phyloP scores from a whole-genome alignment of 1,139 yeast species.

The Suhomyces anneliseae region DNA sequence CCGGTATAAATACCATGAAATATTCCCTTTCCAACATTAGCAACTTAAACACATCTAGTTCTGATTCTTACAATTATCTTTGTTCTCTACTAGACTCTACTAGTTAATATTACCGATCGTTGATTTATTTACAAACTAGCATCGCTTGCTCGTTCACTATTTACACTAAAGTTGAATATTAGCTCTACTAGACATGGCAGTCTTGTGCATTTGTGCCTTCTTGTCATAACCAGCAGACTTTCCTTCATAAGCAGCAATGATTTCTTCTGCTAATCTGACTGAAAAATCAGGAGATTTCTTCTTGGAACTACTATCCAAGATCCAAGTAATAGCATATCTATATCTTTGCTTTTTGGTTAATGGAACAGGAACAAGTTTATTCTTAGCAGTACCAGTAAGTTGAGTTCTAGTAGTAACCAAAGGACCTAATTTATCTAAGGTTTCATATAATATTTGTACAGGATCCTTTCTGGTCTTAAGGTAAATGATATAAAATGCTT shows the following conservation, averaged over 20 bases:
- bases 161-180: slow-evolving; percentile 47
- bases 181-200: slow-evolving; percentile 82
- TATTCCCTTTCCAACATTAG: no score
- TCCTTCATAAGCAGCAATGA: slow-evolving; percentile 74
- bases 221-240: slow-evolving; percentile 83
- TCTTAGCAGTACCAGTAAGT: slow-evolving; percentile 85
- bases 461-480: slow-evolving; percentile 75
- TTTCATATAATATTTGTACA: slow-evolving; percentile 66
- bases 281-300: slow-evolving; percentile 79
- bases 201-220: slow-evolving; percentile 78
- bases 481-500: slow-evolving; percentile 80
- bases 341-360: slow-evolving; percentile 78
- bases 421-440: slow-evolving; percentile 84
- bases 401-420: slow-evolving; percentile 74
- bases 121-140: background rate
- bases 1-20: no score
- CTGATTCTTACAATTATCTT: no score
- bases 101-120: no score
- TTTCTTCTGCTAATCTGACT: slow-evolving; percentile 89
- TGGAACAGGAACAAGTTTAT: slow-evolving; percentile 78
- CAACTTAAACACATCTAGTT: no score
- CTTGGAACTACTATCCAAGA: slow-evolving; percentile 77
- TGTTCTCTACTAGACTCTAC: no score
- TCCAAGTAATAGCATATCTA: slow-evolving; percentile 88
- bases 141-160: slow-evolving; percentile 1